A percentile compares a stretch with the other conserved stretches of the same genome.
phyloP scores from a whole-genome alignment of 179 eudicot genomes.

The Amaranthus tricolor region DNA sequence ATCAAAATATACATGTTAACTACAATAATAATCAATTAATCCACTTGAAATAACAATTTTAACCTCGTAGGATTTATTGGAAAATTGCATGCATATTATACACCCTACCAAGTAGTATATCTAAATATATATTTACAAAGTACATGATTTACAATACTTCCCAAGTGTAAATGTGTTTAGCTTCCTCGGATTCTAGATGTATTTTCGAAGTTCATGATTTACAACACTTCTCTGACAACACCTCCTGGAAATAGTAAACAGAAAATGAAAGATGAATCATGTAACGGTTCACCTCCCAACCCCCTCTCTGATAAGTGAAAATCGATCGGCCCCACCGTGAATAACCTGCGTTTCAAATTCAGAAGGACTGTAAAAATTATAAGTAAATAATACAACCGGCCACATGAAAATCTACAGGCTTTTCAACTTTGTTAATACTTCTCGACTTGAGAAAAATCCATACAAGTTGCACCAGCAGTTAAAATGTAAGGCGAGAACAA shows the following conservation, averaged over 20 bases:
- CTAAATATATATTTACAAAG: too few relatives aligned
- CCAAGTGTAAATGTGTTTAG: too few relatives aligned
- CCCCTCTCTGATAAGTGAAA: slow-evolving; percentile 46
- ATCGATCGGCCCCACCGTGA: slow-evolving; percentile 73
- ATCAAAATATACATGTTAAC: too few relatives aligned
- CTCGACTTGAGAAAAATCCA: not conserved
- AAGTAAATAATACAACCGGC: not conserved
- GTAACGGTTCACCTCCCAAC: slow-evolving; percentile 35
- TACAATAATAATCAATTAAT: too few relatives aligned
- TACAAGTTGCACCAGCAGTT: not conserved
- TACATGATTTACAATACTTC: too few relatives aligned
- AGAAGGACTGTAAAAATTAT: not conserved
- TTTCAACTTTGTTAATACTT: not conserved
- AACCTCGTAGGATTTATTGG: too few relatives aligned
- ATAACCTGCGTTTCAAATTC: slow-evolving; percentile 46
- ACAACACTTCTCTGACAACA: not conserved
- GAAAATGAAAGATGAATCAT: not conserved
- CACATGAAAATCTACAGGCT: not conserved
- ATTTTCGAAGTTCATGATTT: not conserved
- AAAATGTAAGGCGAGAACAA: not conserved
- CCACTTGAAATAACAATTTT: too few relatives aligned
- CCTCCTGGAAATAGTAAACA: not conserved
- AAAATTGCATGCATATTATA: too few relatives aligned
- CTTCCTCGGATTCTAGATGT: too few relatives aligned
- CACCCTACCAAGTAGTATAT: too few relatives aligned